Evolutionary conservation across 2,329 filamentous ascomycete species (phyloP), one percentile per base, ranked within the genome.

Genomic region (Xylaria polymorpha): DNA sequence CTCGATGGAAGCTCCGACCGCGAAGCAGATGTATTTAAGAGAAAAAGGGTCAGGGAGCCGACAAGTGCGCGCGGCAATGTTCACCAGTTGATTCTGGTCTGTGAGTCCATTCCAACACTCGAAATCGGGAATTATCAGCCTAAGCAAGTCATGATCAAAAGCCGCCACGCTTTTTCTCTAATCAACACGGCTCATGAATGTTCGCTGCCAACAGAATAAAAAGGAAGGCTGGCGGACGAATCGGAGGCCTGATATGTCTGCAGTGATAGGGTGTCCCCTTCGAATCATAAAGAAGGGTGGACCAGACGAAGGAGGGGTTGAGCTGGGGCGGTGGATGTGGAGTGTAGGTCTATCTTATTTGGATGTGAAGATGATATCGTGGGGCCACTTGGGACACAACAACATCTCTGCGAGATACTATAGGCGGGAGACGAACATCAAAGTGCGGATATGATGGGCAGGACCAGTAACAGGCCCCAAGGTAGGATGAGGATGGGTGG

Each of bases 351-450:
- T 71, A 72, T 76, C 75, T 77, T 77, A 77, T 78, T 78, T 76
- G 73, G 71, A 74, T 72, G 70, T 75, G 67, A 75, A 76, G 75
- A 72, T 74, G 73, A 75, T 76, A 75, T 74, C 76, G 76, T 77
- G 77, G 77, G 77, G 76, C 76, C 73, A 74, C 75, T 77, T 68
- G 61, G 68, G 68, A 68, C 61, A 56, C 61, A 68, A 59, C 58
- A 48, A 29, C 60, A 51, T 57, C 50, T 62, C 68, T 44, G 32
- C 69, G 72, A 71, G 72, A 74, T 75, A 72, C 73, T 70, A 73
- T 77, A 74, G 73, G 74, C 74, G 76, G 76, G 74, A 78, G 73
- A 76, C 75, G 75, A 74, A 76, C 73, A 78, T 77, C 75, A 75
- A 70, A 58, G 53, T 61, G 71, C 69, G 69, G 62, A 59, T 67